Evolutionary conservation across 1,139 yeast species (phyloP), one percentile per base, ranked within the genome.

Genomic region (Zygoascus sp.): DNA sequence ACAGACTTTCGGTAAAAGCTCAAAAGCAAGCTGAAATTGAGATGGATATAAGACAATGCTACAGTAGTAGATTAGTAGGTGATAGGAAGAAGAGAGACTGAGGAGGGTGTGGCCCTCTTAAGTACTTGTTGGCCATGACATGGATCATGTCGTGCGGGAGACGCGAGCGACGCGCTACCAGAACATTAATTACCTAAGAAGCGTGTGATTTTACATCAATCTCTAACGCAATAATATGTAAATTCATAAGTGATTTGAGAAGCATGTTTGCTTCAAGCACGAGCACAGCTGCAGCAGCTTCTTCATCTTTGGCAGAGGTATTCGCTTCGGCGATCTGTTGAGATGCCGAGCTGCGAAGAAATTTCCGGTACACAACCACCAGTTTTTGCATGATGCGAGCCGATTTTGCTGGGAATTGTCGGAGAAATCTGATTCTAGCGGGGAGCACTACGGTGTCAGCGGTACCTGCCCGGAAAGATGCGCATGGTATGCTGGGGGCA

Each of bases 161-260:
- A 30, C 15, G 17, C 7, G 15, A 7, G 27, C 27, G 27, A 10
- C 7, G 27, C 10, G 7, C 10, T 7, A 10, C 27, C 9, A 7
- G 27, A 10, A 23, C 27, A 7, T 7, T 23, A 23, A 23, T 23
- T 23, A 23, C 10, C 17, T 28, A 28, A 28, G 11, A 28, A 28
- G 15, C 11, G 11, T 19, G n/a, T 11, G 35, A 40, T 22, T 40
- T 32, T 27, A 30, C 17, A 40, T 40, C 43, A 10, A 40, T 40
- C 19, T 40, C 36, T 19, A 40, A 15, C n/a, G 27, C 30, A 7
- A 40, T 40, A 2, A 40, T 13, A 23, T 40, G 32, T 20, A 40
- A n/a, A 40, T 40, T 36, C 37, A 30, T 40, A 15, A 40, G 43
- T 15, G 23, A 30, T 22, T 40, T 40, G 19, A 40, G 20, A 10